A percentile compares a stretch with the other conserved stretches of the same genome.
phyloP scores from a whole-genome alignment of 1,284 basidiomycete genomes.

The Rhodotorula sp. region DNA sequence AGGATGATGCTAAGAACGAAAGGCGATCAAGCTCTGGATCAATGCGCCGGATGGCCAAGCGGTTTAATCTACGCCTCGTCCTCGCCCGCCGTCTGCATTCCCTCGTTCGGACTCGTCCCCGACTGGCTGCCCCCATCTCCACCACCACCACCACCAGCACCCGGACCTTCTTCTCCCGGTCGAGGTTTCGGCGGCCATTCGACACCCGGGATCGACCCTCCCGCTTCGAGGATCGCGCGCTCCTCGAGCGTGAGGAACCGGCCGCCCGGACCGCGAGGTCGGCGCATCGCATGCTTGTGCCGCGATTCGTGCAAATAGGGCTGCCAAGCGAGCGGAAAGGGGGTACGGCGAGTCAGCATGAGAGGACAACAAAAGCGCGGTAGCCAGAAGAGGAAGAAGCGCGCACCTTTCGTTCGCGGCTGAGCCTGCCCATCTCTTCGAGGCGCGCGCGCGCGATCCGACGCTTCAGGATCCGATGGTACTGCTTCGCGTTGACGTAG shows the following conservation, averaged over 20 bases:
- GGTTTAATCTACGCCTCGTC: neutral
- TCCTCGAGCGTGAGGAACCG: conserved; percentile 94
- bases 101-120: neutral
- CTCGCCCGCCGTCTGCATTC: neutral
- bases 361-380: neutral
- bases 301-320: conserved; percentile 51
- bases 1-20: no score
- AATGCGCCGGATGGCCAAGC: neutral
- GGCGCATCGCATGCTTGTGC: conserved; percentile 95
- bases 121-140: neutral
- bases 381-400: neutral
- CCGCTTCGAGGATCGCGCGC: conserved; percentile 41
- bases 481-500: conserved; percentile 97
- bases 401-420: conserved; percentile 83
- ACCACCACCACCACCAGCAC: neutral
- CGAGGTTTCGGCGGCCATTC: conserved; percentile 33
- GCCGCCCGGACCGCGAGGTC: conserved; percentile 92
- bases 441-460: conserved; percentile 80
- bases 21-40: no score
- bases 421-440: conserved; percentile 87
- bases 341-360: no score
- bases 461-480: conserved; percentile 91
- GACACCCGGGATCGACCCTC: conserved; percentile 34
- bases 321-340: conserved; percentile 8
- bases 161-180: conserved; percentile 1